Evolutionary conservation across 192 early-diverging fungal genomes (phyloP).

Genomic region (Entomortierella lignicola): DNA sequence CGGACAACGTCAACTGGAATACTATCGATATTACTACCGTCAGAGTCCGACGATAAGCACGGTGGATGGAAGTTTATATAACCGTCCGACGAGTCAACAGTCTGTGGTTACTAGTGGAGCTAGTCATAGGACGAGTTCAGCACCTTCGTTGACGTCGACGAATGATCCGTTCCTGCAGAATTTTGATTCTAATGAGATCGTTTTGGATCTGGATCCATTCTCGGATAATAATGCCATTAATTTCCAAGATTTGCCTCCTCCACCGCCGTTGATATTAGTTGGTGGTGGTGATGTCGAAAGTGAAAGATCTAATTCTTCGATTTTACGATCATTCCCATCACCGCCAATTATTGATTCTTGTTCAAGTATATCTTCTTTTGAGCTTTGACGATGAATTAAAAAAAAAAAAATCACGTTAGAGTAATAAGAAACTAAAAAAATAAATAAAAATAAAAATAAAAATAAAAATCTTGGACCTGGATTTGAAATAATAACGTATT

Average conservation of each 20-base stretch:
- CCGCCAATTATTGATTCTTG: conserved; percentile 10
- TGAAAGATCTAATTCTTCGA: conserved; percentile 22
- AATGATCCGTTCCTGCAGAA: conserved; percentile 51
- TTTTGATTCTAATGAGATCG: conserved; percentile 42
- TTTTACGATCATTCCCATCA: conserved; percentile 30
- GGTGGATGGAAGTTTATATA: not conserved
- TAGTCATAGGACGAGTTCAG: conserved; percentile 29
- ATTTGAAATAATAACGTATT: no score
- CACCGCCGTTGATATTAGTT: not conserved
- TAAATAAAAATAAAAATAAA: conserved; percentile 3
- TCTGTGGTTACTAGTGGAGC: not conserved
- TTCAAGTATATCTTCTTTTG: not conserved
- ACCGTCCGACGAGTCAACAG: not conserved
- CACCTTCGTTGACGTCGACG: conserved; percentile 42
- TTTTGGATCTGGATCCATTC: conserved; percentile 20
- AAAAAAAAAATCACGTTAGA: not conserved
- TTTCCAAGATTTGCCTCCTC: not conserved
- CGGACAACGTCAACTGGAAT: conserved; percentile 31
- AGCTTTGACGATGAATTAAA: not conserved
- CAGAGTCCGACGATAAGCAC: conserved; percentile 26
- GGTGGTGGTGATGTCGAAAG: not conserved
- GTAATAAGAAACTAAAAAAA: no score
- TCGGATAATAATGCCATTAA: not conserved
- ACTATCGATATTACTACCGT: conserved; percentile 32
- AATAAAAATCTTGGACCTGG: conserved; percentile 10